Percentiles rank a stretch among this genome's conserved stretches.
These are phyloP conservation scores for Starmera pachycereana DNA, from an alignment of 805 yeast species.

Conservation along the genomic window DNA sequence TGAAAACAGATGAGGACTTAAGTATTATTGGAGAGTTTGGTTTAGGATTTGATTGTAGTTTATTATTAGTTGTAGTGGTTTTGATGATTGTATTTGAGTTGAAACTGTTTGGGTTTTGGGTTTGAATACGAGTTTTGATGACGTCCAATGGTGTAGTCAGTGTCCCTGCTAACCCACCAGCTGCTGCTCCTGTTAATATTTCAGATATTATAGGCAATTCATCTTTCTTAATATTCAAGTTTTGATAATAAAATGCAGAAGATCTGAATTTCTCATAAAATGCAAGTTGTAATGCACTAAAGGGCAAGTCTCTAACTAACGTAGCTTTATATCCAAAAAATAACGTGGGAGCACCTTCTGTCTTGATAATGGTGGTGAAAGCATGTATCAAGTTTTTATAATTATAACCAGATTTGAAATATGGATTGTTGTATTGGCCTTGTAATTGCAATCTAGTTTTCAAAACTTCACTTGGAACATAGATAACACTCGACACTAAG, in stretches of 20 bases:
- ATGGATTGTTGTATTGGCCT: constrained; percentile 74
- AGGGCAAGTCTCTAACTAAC: constrained; percentile 83
- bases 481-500: constrained; percentile 74
- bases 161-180: constrained; percentile 88
- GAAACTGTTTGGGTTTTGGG: constrained; percentile 43
- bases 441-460: constrained; percentile 91
- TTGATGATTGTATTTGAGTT: constrained; percentile 9
- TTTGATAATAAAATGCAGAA: constrained; percentile 36
- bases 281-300: constrained; percentile 92
- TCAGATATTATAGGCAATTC: constrained; percentile 54
- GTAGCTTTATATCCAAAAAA: constrained; percentile 95
- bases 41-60: constrained; percentile 1
- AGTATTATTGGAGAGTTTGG: constrained; percentile 14
- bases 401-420: constrained; percentile 77
- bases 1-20: constrained; percentile 34
- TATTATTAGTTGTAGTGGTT: constrained; percentile 2
- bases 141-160: constrained; percentile 90
- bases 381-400: constrained; percentile 73
- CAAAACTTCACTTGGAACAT: constrained; percentile 92
- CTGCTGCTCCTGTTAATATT: constrained; percentile 83
- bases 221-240: constrained; percentile 17
- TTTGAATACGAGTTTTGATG: constrained; percentile 85
- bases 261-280: constrained; percentile 80
- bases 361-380: constrained; percentile 43
- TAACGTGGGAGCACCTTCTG: constrained; percentile 69